Evolutionary conservation across 2,329 filamentous ascomycete species (phyloP), one percentile per base, ranked within the genome.

Genomic region (Emmonsiellopsis sp.): DNA sequence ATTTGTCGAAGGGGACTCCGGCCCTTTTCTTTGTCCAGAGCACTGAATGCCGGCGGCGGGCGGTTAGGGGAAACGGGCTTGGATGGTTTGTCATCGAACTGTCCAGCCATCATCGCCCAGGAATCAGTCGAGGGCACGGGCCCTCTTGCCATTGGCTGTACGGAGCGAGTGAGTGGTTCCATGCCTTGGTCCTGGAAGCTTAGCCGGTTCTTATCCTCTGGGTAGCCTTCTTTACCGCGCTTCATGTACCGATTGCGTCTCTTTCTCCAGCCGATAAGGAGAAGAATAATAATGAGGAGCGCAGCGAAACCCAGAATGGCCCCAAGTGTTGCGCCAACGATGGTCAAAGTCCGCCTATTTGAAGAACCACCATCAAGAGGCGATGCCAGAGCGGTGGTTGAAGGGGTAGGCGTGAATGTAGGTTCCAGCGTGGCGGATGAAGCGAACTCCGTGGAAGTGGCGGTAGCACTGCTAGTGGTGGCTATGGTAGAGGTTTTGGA

Each of bases 261-360:
- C 34, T 53, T 56, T 37, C 51, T 58, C 57, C 57, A 59, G 5
- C 52, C 56, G 36, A 59, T 46, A 10, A 86, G 75, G 49, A 93
- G 74, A 17, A 96, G 77, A n/a, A 89, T 65, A 1, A 87, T 67
- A 31, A 87, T 76, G n/a, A 94, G 73, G 6, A 95, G 65, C 0
- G 83, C 71, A 17, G 86, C 83, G 51, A 89, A 74, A 14, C 87
- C 89, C 51, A 87, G 80, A 21, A 95, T 83, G n/a, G 85, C 83
- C 10, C 91, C 90, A 1, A 97, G 77, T 0, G 87, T 87, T 49
- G 88, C 87, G 36, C 88, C 91, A 1, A 96, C 77, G 32, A 95
- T 85, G 6, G 82, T 82, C 60, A 77, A 70, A 27, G 63, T 61
- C 36, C 49, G 57, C 37, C 55, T 60, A 33, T 62, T 66, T 27